A percentile compares a stretch with the other conserved stretches of the same genome.
Evolutionary conservation across 768 basidiomycete species (phyloP).

Genomic region (Termitomyces sp.): DNA sequence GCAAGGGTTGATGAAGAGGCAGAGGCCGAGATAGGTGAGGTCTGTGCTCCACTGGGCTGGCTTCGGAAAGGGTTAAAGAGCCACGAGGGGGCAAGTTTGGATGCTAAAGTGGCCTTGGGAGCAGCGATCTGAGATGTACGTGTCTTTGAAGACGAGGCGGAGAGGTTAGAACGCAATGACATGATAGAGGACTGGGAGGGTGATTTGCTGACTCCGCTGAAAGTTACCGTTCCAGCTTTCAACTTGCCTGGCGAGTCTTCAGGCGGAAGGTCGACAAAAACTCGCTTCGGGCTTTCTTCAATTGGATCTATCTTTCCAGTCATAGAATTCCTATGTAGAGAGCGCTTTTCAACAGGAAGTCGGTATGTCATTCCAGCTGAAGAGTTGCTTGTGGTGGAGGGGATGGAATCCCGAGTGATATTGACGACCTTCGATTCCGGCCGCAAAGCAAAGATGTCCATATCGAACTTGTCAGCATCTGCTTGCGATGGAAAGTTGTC

Average conservation of each 20-base stretch:
- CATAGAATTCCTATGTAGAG: constrained; percentile 47
- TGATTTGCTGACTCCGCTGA: constrained; percentile 46
- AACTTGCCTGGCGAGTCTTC: constrained; percentile 30
- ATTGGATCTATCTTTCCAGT: constrained; percentile 55
- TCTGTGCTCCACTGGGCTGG: constrained; percentile 59
- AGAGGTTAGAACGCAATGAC: constrained; percentile 48
- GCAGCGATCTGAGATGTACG: constrained; percentile 21
- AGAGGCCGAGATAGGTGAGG: constrained; percentile 50
- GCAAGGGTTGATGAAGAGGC: constrained; percentile 31
- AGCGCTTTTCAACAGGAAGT: constrained; percentile 38
- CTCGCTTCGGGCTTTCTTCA: constrained; percentile 63
- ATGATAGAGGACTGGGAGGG: constrained; percentile 67
- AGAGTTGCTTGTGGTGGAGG: constrained; percentile 32
- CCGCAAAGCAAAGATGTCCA: constrained; percentile 60
- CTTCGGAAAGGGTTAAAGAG: constrained; percentile 73
- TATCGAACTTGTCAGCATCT: constrained; percentile 73
- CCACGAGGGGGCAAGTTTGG: constrained; percentile 75
- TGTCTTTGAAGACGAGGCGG: constrained; percentile 41
- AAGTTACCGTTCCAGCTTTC: constrained; percentile 16
- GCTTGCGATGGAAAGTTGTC: constrained; percentile 37
- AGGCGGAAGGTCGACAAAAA: constrained; percentile 47
- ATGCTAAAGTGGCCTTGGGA: constrained; percentile 38
- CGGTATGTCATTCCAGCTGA: constrained; percentile 33
- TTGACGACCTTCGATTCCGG: constrained; percentile 27
- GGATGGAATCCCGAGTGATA: constrained; percentile 33